A percentile compares a stretch with the other conserved stretches of the same genome.
Conservation (phyloP, 768 basidiomycete species). For the Kwoniella sp. region DNA sequence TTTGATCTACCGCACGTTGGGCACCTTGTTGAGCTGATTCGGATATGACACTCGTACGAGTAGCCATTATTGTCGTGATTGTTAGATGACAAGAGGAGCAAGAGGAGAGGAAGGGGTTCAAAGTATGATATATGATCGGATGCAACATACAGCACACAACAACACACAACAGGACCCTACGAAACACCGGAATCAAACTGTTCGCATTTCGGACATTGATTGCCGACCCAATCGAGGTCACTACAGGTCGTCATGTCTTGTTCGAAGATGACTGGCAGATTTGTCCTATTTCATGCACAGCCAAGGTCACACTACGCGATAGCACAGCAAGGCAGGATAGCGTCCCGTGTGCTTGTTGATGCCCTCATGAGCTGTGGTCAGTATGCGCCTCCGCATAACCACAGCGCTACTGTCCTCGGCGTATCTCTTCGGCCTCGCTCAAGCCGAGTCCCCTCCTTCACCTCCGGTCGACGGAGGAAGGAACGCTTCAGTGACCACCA, state of each 20-base stretch:
- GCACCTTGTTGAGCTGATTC: constrained; percentile 17
- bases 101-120: constrained; percentile 2
- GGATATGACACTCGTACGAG: not conserved
- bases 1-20: constrained; percentile 20
- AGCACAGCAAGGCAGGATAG: too few relatives aligned
- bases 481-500: too few relatives aligned
- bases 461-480: not conserved
- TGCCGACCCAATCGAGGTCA: too few relatives aligned
- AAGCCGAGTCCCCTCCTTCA: not conserved
- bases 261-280: too few relatives aligned
- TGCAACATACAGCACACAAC: too few relatives aligned
- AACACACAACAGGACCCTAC: too few relatives aligned
- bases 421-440: constrained; percentile 5
- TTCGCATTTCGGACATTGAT: too few relatives aligned
- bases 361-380: not conserved
- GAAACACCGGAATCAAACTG: too few relatives aligned
- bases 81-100: constrained; percentile 1
- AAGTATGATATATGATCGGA: too few relatives aligned
- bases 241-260: too few relatives aligned
- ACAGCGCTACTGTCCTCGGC: not conserved
- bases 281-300: too few relatives aligned
- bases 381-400: constrained; percentile 12
- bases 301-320: too few relatives aligned
- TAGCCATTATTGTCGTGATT: not conserved
- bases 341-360: constrained; percentile 1